Conservation (phyloP, 768 basidiomycete genomes). For the Amanita rubescens region DNA sequence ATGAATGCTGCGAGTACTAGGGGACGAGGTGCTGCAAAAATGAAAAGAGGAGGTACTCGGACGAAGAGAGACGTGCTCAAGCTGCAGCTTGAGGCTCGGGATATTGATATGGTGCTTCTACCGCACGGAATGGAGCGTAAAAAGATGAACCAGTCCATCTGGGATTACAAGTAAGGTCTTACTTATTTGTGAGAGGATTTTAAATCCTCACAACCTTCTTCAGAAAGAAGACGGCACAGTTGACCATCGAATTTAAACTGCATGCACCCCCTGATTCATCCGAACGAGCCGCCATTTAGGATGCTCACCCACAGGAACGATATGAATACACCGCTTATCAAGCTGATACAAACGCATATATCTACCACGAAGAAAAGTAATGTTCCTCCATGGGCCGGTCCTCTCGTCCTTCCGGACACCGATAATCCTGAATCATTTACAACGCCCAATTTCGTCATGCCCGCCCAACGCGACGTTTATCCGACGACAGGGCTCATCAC, state of each 20-base stretch:
- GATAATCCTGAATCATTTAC: slow-evolving; percentile 51
- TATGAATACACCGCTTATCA: slow-evolving; percentile 41
- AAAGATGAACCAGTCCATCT: slow-evolving; percentile 72
- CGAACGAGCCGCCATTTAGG: slow-evolving; percentile 33
- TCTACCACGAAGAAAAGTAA: slow-evolving; percentile 35
- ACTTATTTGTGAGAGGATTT: slow-evolving; percentile 7
- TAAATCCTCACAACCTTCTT: slow-evolving; percentile 1
- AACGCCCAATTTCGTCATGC: slow-evolving; percentile 56
- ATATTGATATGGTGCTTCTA: slow-evolving; percentile 70
- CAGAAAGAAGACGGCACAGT: slow-evolving; percentile 58
- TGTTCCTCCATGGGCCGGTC: slow-evolving; percentile 48
- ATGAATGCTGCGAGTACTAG: slow-evolving; percentile 14
- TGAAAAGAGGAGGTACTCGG: slow-evolving; percentile 14
- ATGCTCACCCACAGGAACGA: slow-evolving; percentile 61
- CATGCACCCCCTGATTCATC: slow-evolving; percentile 42
- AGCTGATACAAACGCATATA: slow-evolving; percentile 40
- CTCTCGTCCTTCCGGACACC: slow-evolving; percentile 43
- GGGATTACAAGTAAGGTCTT: slow-evolving; percentile 65
- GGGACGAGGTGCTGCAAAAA: slow-evolving; percentile 20
- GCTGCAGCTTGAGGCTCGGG: slow-evolving; percentile 56
- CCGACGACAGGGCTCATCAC: slow-evolving; percentile 13
- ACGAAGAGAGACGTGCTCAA: slow-evolving; percentile 64
- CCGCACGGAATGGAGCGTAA: slow-evolving; percentile 78
- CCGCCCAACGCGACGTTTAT: slow-evolving; percentile 31
- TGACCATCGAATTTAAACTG: slow-evolving; percentile 72